Evolutionary conservation across 192 early-diverging fungal genomes (phyloP).

Genomic region (Coemansia sp.): DNA sequence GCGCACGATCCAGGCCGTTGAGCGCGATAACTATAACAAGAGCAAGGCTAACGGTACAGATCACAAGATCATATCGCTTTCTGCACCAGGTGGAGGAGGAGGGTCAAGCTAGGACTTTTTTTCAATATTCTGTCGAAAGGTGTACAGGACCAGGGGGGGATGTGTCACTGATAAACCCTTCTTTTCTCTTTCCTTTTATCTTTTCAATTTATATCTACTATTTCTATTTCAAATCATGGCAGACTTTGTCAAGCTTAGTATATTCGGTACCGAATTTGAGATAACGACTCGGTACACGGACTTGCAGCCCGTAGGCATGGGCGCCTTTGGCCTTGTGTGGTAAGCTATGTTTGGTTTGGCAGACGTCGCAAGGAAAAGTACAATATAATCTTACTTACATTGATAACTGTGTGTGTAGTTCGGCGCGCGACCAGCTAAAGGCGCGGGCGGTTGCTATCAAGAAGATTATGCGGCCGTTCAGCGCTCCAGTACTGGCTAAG

Average conservation of each 20-base stretch:
- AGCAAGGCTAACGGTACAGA: conserved; percentile 48
- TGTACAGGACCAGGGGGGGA: not conserved
- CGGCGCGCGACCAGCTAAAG: conserved; percentile 87
- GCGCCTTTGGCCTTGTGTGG: conserved; percentile 98
- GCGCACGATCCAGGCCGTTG: conserved; percentile 53
- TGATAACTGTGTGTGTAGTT: conserved; percentile 57
- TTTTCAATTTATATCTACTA: not conserved
- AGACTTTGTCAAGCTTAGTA: conserved; percentile 73
- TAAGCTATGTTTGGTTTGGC: conserved; percentile 41
- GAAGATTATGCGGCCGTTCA: conserved; percentile 96
- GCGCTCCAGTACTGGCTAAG: conserved; percentile 89
- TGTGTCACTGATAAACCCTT: not conserved
- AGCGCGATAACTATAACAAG: conserved; percentile 50
- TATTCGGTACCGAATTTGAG: conserved; percentile 85
- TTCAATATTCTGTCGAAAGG: too few relatives aligned
- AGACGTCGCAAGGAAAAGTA: too few relatives aligned
- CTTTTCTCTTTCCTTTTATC: not conserved
- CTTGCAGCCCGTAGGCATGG: conserved; percentile 95
- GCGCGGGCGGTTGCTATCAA: conserved; percentile 89
- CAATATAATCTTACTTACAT: not conserved
- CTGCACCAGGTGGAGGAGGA: not conserved
- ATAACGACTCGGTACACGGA: conserved; percentile 87
- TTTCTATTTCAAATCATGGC: conserved; percentile 52
- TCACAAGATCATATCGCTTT: conserved; percentile 49
- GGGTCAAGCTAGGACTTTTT: not conserved